phyloP scores from a whole-genome alignment of 371 early-diverging fungal genomes.

The Entomophthora muscae region DNA sequence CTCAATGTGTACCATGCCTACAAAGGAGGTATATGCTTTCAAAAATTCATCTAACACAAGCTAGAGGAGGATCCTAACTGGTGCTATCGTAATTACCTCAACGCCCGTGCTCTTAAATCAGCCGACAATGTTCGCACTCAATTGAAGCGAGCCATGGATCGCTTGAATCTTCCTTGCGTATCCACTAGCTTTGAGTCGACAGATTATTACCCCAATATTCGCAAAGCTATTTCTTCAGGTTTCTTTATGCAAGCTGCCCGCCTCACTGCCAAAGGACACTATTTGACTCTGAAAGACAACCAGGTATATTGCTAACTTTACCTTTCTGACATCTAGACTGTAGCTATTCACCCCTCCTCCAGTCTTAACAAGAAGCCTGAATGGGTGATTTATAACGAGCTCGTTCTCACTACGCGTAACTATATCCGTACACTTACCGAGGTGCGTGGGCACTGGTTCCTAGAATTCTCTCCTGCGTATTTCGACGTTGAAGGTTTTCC shows the following conservation, averaged over 20 bases:
- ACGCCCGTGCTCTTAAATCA: conserved; percentile 64
- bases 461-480: conserved; percentile 67
- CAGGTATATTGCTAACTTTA: too few relatives aligned
- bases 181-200: conserved; percentile 55
- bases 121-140: conserved; percentile 87
- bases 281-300: conserved; percentile 90
- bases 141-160: conserved; percentile 67
- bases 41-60: background rate
- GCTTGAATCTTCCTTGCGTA: conserved; percentile 43
- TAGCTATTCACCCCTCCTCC: conserved; percentile 85
- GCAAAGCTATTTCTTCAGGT: conserved; percentile 70
- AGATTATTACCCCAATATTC: conserved; percentile 64
- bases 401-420: conserved; percentile 87
- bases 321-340: too few relatives aligned
- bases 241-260: conserved; percentile 97
- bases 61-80: conserved; percentile 47
- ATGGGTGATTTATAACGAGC: conserved; percentile 96
- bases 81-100: conserved; percentile 85
- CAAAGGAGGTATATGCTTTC: conserved; percentile 30
- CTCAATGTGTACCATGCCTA: conserved; percentile 90
- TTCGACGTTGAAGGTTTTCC: conserved; percentile 12
- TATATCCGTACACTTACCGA: conserved; percentile 89
- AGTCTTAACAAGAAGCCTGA: conserved; percentile 76
- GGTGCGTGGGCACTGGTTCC: conserved; percentile 78
- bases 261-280: conserved; percentile 70